Evolutionary conservation across 1,284 basidiomycete species (phyloP).

Genomic region (Ganoderma meredithae): DNA sequence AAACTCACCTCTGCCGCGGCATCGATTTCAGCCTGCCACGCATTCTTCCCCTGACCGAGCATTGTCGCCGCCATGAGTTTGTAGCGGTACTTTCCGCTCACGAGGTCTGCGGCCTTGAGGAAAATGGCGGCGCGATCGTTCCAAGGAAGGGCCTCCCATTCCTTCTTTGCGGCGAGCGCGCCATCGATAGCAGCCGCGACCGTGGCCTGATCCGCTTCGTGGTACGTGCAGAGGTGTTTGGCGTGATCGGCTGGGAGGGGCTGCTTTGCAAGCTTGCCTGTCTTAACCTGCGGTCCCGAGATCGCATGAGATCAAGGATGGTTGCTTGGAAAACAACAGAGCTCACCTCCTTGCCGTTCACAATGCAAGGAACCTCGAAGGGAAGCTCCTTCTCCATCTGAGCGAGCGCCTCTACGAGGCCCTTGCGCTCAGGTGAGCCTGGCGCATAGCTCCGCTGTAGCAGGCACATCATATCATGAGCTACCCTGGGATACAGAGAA

Average conservation of each 20-base stretch:
- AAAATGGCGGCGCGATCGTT: conserved; percentile 97
- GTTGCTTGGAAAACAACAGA: neutral
- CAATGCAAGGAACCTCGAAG: conserved; percentile 91
- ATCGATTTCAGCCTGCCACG: conserved; percentile 99
- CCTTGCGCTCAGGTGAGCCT: conserved; percentile 82
- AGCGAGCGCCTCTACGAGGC: conserved; percentile 77
- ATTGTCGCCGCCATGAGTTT: conserved; percentile 97
- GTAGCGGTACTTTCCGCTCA: conserved; percentile 94
- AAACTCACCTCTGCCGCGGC: conserved; percentile 90
- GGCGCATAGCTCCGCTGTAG: conserved; percentile 68
- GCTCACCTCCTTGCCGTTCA: conserved; percentile 89
- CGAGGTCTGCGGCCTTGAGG: conserved; percentile 95
- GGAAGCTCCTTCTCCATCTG: conserved; percentile 87
- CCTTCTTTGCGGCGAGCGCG: conserved; percentile 84
- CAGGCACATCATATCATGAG: neutral
- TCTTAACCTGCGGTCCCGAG: conserved; percentile 69
- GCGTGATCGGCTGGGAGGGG: conserved; percentile 87
- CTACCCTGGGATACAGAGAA: neutral
- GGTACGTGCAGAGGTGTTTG: conserved; percentile 84
- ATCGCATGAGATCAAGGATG: conserved; percentile 18
- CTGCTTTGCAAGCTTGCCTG: conserved; percentile 84
- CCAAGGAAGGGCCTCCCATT: conserved; percentile 97
- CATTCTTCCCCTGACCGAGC: conserved; percentile 98
- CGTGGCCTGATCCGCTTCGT: conserved; percentile 85
- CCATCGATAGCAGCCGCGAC: conserved; percentile 88